Base-by-base conservation (phyloP, 805 yeast genomes). In the Cyberlindnera americana region DNA sequence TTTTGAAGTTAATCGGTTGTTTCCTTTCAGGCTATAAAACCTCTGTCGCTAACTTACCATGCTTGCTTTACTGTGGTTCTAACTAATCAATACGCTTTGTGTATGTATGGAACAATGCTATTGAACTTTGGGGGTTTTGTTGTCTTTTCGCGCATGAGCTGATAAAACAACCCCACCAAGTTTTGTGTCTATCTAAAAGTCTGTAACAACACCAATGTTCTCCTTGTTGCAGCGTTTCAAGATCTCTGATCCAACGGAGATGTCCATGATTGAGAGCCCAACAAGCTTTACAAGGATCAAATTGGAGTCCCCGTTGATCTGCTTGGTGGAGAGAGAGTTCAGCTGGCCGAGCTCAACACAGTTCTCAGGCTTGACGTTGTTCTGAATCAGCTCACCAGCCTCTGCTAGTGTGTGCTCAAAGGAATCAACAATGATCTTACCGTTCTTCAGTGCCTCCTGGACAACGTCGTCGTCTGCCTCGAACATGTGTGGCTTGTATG, bases 261-360 rank as follows among this genome's bases (percentile, higher is more conserved):
- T 64, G 52, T 81, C 86, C 85, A 81, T 80, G 19, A 78, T 72
- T 37, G 82, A 73, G 28, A 79, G 58, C 0, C 87, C 86, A 6
- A 79, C 86, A 16, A 79, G 57, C 52, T 80, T 81, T 37, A 65
- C 69, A 2, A 79, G 54, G 1, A 72, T 67, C 19, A 78, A 50
- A 15, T 64, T 60, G 23, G 50, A 41, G 28, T 51, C 45, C 10
- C 49, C 42, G 9, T 46, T 31, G 35, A 38, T 26, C 12, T 27
- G 30, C 1, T 41, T 35, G 3, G 35, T 24, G 13, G 38, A n/a
- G 8, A 39, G 9, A 3, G 34, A 15, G 23, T 54, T 61, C 35
- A 76, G 40, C 17, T 70, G 65, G 2, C 76, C 67, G 29, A 78
- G 49, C 50, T 76, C 80, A 6, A 76, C 53, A 32, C 78, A 56